Conservation (phyloP, 169 alveolate species). For the Amoebophrya sp. region DNA sequence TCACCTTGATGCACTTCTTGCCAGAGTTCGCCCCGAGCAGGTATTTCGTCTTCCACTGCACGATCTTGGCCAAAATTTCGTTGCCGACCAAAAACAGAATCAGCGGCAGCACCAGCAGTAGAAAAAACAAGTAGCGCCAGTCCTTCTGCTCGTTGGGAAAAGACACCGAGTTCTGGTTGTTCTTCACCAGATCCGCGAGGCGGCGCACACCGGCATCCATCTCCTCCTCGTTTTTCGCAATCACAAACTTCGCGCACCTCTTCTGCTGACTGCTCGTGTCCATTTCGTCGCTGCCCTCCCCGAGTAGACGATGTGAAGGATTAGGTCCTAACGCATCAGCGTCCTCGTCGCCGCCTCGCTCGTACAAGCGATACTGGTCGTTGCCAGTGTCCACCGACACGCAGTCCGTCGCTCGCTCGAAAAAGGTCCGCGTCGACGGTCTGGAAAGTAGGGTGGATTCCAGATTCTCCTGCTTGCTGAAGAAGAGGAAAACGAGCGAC, state of each 20-base stretch:
- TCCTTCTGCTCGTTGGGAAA: not conserved
- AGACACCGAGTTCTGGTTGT: not conserved
- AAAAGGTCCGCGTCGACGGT: not conserved
- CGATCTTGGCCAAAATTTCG: not conserved
- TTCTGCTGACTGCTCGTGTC: too few species aligned
- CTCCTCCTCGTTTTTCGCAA: not conserved
- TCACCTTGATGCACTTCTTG: not conserved
- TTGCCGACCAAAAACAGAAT: not conserved
- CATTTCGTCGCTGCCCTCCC: too few species aligned
- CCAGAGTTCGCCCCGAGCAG: not conserved
- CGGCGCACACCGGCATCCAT: not conserved
- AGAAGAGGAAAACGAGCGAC: not conserved
- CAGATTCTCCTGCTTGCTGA: not conserved
- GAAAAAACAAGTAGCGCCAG: not conserved
- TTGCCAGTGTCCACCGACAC: not conserved
- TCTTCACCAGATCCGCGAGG: not conserved
- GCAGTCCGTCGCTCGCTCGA: not conserved
- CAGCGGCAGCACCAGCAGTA: not conserved
- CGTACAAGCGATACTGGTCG: too few species aligned
- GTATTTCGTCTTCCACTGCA: not conserved
- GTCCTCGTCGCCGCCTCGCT: too few species aligned
- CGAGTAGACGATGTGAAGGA: too few species aligned
- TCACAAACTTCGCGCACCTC: not conserved
- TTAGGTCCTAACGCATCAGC: too few species aligned
- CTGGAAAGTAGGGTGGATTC: not conserved